Evolutionary conservation across 1,139 yeast genomes (phyloP), one percentile per base, ranked within the genome.

Genomic region (Geotrichum aggregatum): DNA sequence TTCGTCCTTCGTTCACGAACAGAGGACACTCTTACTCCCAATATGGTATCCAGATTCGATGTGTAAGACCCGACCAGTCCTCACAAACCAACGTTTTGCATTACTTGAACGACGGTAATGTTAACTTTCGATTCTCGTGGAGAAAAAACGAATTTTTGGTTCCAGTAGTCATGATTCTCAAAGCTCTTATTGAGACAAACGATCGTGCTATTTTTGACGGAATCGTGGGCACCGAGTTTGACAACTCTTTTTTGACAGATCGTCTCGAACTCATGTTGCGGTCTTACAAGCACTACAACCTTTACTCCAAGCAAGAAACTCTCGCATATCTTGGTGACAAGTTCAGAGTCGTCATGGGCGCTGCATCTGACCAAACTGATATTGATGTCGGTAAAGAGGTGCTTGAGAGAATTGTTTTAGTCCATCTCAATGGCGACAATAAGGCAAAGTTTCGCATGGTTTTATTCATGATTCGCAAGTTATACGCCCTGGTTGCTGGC

Each of bases 171-270:
- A 87, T 92, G 95, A 80, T 92, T 56, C 76, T 92, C 65, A 91
- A 89, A 70, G 98, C 98, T 0, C 75, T 94, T 58, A 75, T 83
- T 28, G 96, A 91, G 69, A 84, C 96, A 38, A 91, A 83, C 66
- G 99, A 92, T 69, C 80, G 95, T 66, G 97, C 89, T 64, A 87
- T 94, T 60, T 92, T 92, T 67, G 97, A 92, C 69, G 96, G 96
- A 47, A 87, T 92, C 59, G 92, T 91, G 41, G 98, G 98, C 63
- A 74, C 89, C 26, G 98, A 91, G 67, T 75, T 82, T 48, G 75
- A 79, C 49, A 89, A 92, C 72, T 89, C 98, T 26, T 92, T 92
- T 77, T 79, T 92, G 69, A 92, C 98, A 33, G 98, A 94, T 80
- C 96, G 98, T 78, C 79, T 94, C 70, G 99, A 92, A 74, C 77